A percentile compares a stretch with the other conserved stretches of the same genome.
Conservation (phyloP, 2,329 filamentous ascomycete genomes). For the Ophioceras dolichostomum region DNA sequence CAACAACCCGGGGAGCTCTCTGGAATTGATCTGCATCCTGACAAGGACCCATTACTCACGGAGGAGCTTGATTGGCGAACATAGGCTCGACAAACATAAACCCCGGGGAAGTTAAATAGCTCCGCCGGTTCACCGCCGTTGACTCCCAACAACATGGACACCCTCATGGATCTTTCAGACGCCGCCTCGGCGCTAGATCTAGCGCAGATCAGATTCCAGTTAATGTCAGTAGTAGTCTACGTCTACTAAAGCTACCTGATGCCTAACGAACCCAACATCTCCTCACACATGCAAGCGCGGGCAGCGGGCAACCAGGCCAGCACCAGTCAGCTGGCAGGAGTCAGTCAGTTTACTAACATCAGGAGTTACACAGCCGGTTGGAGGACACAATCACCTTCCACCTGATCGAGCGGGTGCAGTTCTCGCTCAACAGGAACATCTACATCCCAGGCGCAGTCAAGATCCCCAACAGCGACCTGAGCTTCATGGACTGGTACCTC, state of each 20-base stretch:
- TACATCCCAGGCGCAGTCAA: conserved; percentile 71
- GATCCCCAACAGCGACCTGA: conserved; percentile 61
- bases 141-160: too few relatives aligned
- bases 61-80: too few relatives aligned
- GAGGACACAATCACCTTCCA: conserved; percentile 98
- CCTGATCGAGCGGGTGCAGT: conserved; percentile 95
- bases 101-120: too few relatives aligned
- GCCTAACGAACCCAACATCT: conserved; percentile 2
- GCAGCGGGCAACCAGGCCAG: too few relatives aligned
- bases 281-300: conserved; percentile 4
- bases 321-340: too few relatives aligned
- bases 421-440: conserved; percentile 80
- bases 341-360: too few relatives aligned
- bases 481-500: conserved; percentile 91
- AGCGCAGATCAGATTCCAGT: conserved; percentile 80
- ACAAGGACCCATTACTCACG: too few relatives aligned
- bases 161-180: conserved; percentile 79
- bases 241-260: background rate
- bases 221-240: conserved; percentile 56
- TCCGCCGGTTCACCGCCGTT: too few relatives aligned
- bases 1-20: too few relatives aligned
- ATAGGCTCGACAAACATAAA: too few relatives aligned
- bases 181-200: conserved; percentile 78
- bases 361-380: conserved; percentile 76
- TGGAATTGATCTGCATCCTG: too few relatives aligned